Base-by-base conservation (phyloP, 2,329 filamentous ascomycete genomes). In the Curvularia sp. region DNA sequence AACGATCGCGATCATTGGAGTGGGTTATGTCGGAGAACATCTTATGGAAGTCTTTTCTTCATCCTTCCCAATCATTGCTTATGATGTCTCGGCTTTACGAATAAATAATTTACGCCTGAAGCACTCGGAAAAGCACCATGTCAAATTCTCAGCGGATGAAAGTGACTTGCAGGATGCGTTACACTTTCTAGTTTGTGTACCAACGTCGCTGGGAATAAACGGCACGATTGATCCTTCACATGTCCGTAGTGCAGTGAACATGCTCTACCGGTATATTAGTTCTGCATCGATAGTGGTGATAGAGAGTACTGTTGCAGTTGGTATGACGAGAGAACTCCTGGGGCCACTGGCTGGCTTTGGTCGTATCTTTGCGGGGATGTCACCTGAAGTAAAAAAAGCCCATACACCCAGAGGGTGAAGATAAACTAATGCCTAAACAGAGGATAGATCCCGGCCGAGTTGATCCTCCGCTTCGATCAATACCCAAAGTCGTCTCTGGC, bases 401-500 rank as follows among this genome's bases (percentile, higher is more conserved):
- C 5, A 13, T 10, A 6, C 12, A 19, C 15, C 25, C 1, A 5
- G 30, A 39, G 6, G 32, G 21, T 13, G 25, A 39, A 2, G 6
- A 46, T 13, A 27, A 9, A 19, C 45, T 55, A 39, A 58, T 10
- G 21, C 2, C 15, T 3, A 5, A 10, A n/a, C 27, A 77, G 73
- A 77, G 82, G 9, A 80, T 84, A n/a, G 83, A 85, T 42, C 83
- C 83, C 0, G 83, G 83, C 5, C 79, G 83, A 2, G 65, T 71
- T 2, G 72, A 47, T 3, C 66, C 66, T 3, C 76, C 9, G 78
- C 80, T 0, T 1, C 64, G 75, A 13, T 71, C 74, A 13, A 85
- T 86, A 21, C 83, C 84, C 3, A 86, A 86, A 66, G 74, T 86
- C 25, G 74, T 86, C 8, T 85, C 83, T 0, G 84, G 83, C 0